Evolutionary conservation across 768 basidiomycete genomes (phyloP).

Genomic region (Auriculariales sp.): DNA sequence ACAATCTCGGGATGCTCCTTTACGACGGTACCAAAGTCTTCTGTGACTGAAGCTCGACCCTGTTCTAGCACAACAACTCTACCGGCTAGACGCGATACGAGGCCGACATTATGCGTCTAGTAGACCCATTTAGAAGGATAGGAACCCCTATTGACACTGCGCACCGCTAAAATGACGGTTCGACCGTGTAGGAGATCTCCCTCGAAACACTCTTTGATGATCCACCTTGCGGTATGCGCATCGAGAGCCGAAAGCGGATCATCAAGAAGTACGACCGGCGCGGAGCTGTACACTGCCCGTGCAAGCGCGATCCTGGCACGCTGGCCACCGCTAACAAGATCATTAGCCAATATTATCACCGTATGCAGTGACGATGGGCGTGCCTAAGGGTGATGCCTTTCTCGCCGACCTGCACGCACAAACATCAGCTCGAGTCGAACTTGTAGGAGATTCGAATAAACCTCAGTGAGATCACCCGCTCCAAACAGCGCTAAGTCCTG

Average conservation of each 20-base stretch:
- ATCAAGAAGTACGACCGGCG: conserved; percentile 52
- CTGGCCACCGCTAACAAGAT: conserved; percentile 33
- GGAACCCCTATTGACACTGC: conserved; percentile 1
- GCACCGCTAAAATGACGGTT: conserved; percentile 27
- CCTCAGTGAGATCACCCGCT: conserved; percentile 19
- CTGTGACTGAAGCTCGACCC: conserved; percentile 7
- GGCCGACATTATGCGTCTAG: conserved; percentile 10
- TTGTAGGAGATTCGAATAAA: background rate
- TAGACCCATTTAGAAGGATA: background rate
- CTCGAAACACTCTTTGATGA: conserved; percentile 32
- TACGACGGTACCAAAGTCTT: background rate
- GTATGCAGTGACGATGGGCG: background rate
- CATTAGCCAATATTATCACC: background rate
- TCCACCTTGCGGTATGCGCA: conserved; percentile 35
- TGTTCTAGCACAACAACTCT: conserved; percentile 8
- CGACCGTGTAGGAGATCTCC: conserved; percentile 25
- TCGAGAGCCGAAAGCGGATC: conserved; percentile 53
- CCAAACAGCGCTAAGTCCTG: conserved; percentile 19
- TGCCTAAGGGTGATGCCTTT: conserved; percentile 16
- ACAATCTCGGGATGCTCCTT: background rate
- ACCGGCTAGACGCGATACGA: conserved; percentile 8
- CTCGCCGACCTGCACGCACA: conserved; percentile 23
- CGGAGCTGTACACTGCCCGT: conserved; percentile 43
- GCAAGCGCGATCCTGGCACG: conserved; percentile 42
- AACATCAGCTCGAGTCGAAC: conserved; percentile 4